A percentile compares a stretch with the other conserved stretches of the same genome.
Conservation (phyloP, 2,329 filamentous ascomycete species). For the Scedosporium boydii region DNA sequence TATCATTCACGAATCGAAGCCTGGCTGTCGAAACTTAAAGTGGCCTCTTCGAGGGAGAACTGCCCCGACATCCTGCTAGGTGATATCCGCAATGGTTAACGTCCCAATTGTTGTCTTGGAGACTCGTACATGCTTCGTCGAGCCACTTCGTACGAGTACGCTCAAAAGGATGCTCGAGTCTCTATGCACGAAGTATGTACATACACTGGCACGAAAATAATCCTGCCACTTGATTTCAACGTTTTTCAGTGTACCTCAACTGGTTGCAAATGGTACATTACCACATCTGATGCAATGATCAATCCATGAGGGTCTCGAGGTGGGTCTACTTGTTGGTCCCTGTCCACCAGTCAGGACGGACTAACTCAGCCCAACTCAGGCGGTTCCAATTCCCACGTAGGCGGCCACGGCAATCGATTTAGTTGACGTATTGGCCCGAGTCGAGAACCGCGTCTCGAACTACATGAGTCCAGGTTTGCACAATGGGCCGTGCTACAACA, state of each 20-base stretch:
- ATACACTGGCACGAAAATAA: too few species aligned
- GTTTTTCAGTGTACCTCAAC: too few species aligned
- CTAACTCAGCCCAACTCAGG: neutral
- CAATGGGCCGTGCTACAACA: too few species aligned
- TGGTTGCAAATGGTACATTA: too few species aligned
- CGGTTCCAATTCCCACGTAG: neutral
- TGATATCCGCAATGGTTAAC: neutral
- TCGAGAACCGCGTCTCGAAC: neutral
- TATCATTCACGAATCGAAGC: neutral
- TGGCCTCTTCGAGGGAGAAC: neutral
- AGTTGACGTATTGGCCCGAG: neutral
- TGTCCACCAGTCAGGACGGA: neutral
- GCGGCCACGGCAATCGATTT: neutral
- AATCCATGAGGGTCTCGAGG: neutral
- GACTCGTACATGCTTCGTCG: neutral
- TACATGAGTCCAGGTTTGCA: too few species aligned
- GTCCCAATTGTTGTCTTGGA: too few species aligned
- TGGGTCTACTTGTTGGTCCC: neutral
- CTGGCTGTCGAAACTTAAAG: neutral
- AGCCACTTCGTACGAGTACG: neutral
- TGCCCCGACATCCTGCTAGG: neutral
- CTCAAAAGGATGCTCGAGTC: too few species aligned
- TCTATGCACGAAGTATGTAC: too few species aligned
- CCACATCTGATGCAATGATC: neutral
- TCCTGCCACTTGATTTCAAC: too few species aligned